phyloP scores from a whole-genome alignment of 2,329 filamentous ascomycete genomes.

The Diaporthe citriasiana region DNA sequence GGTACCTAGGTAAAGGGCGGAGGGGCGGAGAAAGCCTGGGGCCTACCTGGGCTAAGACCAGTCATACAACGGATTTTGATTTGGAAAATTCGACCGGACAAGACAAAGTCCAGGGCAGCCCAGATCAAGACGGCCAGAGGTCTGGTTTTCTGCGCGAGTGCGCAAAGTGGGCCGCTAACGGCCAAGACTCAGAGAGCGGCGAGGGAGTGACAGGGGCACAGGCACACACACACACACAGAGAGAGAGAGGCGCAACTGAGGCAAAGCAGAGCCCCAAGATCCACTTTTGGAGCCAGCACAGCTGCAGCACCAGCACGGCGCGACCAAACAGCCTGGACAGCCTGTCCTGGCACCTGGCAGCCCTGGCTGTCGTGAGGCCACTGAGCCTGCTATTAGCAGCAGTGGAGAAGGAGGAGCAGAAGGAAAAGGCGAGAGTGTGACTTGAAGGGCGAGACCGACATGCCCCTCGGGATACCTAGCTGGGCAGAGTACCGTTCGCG shows the following conservation, averaged over 20 bases:
- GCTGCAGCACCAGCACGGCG: neutral
- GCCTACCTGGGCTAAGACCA: neutral
- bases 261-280: conserved; percentile 27
- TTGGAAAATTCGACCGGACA: conserved; percentile 13
- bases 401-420: neutral
- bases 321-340: neutral
- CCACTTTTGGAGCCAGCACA: conserved; percentile 20
- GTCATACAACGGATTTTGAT: neutral
- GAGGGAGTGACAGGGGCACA: conserved; percentile 17
- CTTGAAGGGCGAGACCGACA: conserved; percentile 2
- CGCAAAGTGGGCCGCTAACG: conserved; percentile 35
- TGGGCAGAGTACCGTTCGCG: conserved; percentile 16
- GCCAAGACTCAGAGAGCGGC: neutral
- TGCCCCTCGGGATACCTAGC: conserved; percentile 9
- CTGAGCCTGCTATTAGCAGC: neutral
- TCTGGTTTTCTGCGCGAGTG: conserved; percentile 20
- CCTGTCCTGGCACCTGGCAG: neutral
- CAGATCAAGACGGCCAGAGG: conserved; percentile 29
- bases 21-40: neutral
- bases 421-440: neutral
- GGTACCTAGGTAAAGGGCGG: neutral
- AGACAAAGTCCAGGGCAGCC: conserved; percentile 23
- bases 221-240: too few species aligned
- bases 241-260: conserved; percentile 5
- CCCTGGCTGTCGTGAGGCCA: conserved; percentile 12